Evolutionary conservation across 2,329 filamentous ascomycete genomes (phyloP).

Genomic region (Penicillium sp.): DNA sequence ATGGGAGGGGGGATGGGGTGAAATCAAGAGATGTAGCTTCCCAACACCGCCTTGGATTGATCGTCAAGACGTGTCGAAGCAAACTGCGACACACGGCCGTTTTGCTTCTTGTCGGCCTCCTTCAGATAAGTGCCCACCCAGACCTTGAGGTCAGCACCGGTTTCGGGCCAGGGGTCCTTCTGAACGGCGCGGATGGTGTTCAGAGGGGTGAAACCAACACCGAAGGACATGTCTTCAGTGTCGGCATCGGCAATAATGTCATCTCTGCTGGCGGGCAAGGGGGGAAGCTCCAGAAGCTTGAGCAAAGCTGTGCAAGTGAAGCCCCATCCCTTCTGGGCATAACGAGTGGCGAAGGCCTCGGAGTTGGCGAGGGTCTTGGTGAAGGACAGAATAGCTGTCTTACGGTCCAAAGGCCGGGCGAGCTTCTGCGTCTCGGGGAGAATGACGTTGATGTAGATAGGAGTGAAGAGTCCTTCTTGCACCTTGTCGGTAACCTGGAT

Average conservation of each 20-base stretch:
- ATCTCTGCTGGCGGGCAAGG: slow-evolving; percentile 69
- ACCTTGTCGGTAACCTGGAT: slow-evolving; percentile 80
- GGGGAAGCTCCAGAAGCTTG: slow-evolving; percentile 85
- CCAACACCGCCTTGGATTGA: slow-evolving; percentile 55
- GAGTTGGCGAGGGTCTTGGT: slow-evolving; percentile 91
- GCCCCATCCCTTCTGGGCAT: slow-evolving; percentile 80
- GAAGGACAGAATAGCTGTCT: slow-evolving; percentile 88
- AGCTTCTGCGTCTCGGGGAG: slow-evolving; percentile 88
- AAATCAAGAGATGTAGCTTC: slow-evolving; percentile 48
- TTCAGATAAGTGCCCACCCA: slow-evolving; percentile 86
- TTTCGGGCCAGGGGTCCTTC: slow-evolving; percentile 82
- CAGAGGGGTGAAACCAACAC: slow-evolving; percentile 88
- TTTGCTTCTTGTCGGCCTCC: slow-evolving; percentile 72
- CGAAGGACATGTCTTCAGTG: slow-evolving; percentile 92
- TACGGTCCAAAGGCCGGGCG: slow-evolving; percentile 83
- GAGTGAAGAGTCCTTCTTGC: slow-evolving; percentile 75
- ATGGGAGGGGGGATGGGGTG: not conserved
- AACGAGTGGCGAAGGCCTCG: slow-evolving; percentile 76
- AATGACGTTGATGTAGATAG: slow-evolving; percentile 78
- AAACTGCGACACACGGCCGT: slow-evolving; percentile 70
- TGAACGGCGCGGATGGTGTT: slow-evolving; percentile 80
- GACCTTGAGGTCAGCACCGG: slow-evolving; percentile 71
- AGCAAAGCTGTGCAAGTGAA: slow-evolving; percentile 88
- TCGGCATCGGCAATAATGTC: slow-evolving; percentile 84
- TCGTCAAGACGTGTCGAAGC: slow-evolving; percentile 70